A percentile compares a stretch with the other conserved stretches of the same genome.
phyloP scores from a whole-genome alignment of 2,329 filamentous ascomycete genomes.

The Fusarium foetens region DNA sequence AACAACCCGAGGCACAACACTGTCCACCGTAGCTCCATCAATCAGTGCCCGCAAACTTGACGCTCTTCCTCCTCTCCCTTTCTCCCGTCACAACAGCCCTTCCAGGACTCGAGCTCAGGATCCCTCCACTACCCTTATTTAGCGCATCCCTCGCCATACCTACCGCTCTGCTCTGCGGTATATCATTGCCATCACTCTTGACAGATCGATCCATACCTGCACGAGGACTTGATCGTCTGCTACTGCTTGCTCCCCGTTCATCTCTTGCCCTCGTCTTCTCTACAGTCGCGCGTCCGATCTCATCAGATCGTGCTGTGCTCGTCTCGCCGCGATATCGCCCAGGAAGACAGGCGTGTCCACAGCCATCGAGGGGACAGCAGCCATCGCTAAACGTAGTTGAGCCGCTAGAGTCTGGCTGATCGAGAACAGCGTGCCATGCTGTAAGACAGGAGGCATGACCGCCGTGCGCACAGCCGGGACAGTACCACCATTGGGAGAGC shows the following conservation, averaged over 20 bases:
- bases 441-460: conserved; percentile 70
- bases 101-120: conserved; percentile 64
- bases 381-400: conserved; percentile 59
- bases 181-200: conserved; percentile 62
- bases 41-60: conserved; percentile 66
- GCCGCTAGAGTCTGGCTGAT: conserved; percentile 24
- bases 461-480: conserved; percentile 70
- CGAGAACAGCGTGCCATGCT: conserved; percentile 63
- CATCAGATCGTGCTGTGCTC: conserved; percentile 59
- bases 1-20: neutral
- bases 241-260: conserved; percentile 40
- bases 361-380: conserved; percentile 72
- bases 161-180: conserved; percentile 69
- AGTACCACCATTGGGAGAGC: conserved; percentile 69
- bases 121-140: conserved; percentile 49
- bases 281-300: conserved; percentile 60
- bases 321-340: conserved; percentile 64
- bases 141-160: conserved; percentile 67
- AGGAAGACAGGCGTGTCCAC: conserved; percentile 70
- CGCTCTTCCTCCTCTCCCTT: conserved; percentile 70
- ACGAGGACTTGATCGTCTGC: conserved; percentile 46
- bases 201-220: conserved; percentile 43
- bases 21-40: neutral
- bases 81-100: conserved; percentile 51
- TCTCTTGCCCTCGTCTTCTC: conserved; percentile 50